A percentile compares a stretch with the other conserved stretches of the same genome.
Evolutionary conservation across 257 asterid genomes (phyloP).

Genomic region (Datura wrightii): DNA sequence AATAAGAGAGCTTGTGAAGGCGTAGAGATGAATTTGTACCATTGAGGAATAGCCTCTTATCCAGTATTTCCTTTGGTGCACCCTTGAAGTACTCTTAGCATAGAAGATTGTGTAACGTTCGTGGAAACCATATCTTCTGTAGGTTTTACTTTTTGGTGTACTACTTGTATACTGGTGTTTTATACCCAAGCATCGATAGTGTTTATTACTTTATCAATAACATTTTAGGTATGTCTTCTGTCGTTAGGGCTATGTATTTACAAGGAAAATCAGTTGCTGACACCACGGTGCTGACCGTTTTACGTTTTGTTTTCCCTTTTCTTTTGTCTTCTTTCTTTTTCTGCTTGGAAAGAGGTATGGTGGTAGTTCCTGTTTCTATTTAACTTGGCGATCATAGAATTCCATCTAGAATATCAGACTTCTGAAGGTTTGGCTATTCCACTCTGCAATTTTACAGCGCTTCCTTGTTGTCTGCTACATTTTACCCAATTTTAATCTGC

Average conservation of each 20-base stretch:
- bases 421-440: neutral
- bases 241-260: neutral
- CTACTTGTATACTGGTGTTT: constrained; percentile 12
- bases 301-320: neutral
- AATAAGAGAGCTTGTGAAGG: neutral
- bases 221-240: neutral
- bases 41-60: constrained; percentile 14
- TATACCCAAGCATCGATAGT: neutral
- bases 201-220: neutral
- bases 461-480: constrained; percentile 2
- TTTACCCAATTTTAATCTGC: constrained; percentile 17
- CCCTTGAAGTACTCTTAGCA: neutral
- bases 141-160: neutral
- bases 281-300: neutral
- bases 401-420: constrained; percentile 19
- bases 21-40: neutral
- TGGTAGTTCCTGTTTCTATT: neutral
- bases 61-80: neutral
- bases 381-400: neutral
- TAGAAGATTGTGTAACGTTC: neutral
- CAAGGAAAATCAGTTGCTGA: neutral
- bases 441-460: neutral
- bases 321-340: neutral
- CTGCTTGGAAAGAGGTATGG: constrained; percentile 16
- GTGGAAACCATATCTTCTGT: neutral